phyloP scores from a whole-genome alignment of 257 asterid species.

The Capsicum chinense region DNA sequence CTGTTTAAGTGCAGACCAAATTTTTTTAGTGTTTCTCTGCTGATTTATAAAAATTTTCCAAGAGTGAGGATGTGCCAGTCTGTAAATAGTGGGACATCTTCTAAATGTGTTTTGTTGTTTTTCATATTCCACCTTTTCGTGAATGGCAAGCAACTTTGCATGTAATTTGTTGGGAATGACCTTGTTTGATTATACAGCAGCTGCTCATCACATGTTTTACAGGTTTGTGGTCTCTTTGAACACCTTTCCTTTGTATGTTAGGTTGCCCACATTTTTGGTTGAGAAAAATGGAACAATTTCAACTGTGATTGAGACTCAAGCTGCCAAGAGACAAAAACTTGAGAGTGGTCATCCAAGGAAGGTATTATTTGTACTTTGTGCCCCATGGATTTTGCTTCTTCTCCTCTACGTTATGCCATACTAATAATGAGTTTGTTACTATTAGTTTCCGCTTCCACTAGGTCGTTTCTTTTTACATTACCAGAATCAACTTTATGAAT shows the following conservation, averaged over 20 bases:
- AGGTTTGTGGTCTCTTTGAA: background rate
- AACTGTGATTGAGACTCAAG: slow-evolving; percentile 71
- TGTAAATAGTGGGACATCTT: background rate
- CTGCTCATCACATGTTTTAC: slow-evolving; percentile 23
- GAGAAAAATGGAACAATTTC: slow-evolving; percentile 58
- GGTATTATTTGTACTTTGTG: slow-evolving; percentile 44
- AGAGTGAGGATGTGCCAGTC: background rate
- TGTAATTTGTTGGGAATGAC: background rate
- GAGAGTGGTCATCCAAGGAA: slow-evolving; percentile 85
- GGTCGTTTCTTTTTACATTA: background rate
- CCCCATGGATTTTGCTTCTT: background rate
- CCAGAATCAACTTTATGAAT: slow-evolving; percentile 1
- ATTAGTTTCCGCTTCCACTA: background rate
- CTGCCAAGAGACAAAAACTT: slow-evolving; percentile 95
- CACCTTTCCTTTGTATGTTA: slow-evolving; percentile 41
- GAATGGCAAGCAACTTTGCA: background rate
- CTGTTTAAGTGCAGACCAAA: background rate
- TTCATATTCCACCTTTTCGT: background rate
- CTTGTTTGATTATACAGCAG: slow-evolving; percentile 24
- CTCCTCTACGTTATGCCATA: background rate
- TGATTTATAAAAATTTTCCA: background rate
- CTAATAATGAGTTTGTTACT: background rate
- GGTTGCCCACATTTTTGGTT: slow-evolving; percentile 49
- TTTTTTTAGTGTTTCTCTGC: background rate
- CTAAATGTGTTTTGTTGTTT: background rate